A percentile compares a stretch with the other conserved stretches of the same genome.
Conservation (phyloP, 306 rosid genomes). For the Prinsepia uniflora region DNA sequence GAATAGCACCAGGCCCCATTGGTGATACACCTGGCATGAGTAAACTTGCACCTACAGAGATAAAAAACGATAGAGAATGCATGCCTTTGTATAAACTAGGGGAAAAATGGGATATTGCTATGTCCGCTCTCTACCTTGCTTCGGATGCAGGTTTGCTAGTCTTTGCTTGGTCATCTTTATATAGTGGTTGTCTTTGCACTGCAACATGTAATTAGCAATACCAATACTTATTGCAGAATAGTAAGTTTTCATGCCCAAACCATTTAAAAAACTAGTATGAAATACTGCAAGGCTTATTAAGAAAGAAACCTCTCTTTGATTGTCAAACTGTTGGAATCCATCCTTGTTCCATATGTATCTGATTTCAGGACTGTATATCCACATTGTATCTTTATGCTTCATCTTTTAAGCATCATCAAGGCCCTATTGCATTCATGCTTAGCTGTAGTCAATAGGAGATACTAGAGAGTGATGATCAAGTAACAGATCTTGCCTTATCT, state of each 20-base stretch:
- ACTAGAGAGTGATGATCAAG: not conserved
- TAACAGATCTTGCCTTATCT: not conserved
- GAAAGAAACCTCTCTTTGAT: not conserved
- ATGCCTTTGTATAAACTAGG: slow-evolving; percentile 69
- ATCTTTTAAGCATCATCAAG: not conserved
- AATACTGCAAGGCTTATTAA: not conserved
- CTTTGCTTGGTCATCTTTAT: slow-evolving; percentile 1
- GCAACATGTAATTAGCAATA: slow-evolving; percentile 1
- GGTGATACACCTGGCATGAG: slow-evolving; percentile 80
- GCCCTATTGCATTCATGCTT: not conserved
- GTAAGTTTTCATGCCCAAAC: not conserved
- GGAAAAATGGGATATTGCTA: slow-evolving; percentile 96
- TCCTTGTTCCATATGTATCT: not conserved
- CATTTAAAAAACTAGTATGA: not conserved
- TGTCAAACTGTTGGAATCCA: not conserved
- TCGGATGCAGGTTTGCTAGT: slow-evolving; percentile 78
- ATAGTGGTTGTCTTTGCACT: not conserved
- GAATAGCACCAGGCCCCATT: slow-evolving; percentile 95
- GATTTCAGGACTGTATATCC: not conserved
- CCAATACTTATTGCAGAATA: not conserved
- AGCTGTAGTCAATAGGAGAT: not conserved
- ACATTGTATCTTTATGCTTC: not conserved
- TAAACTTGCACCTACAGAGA: slow-evolving; percentile 76
- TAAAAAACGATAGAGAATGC: slow-evolving; percentile 39
- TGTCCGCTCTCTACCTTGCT: slow-evolving; percentile 78